Evolutionary conservation across 176 grass and related monocot species (phyloP).

Genomic region (Triticum timopheevii): DNA sequence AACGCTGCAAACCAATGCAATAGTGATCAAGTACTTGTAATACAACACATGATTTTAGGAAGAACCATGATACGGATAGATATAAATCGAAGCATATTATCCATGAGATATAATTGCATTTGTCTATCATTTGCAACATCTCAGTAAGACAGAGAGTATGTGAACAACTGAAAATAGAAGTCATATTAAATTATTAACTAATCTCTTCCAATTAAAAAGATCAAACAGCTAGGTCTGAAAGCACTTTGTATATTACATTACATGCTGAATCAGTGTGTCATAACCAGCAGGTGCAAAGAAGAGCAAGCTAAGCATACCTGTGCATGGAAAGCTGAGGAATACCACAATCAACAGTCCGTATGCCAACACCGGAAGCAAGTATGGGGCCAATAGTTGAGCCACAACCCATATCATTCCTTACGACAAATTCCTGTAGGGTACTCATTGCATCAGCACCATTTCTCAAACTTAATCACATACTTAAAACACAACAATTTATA

Average conservation of each 20-base stretch:
- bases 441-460: background rate
- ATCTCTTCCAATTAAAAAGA: background rate
- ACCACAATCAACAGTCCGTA: conserved; percentile 89
- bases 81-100: background rate
- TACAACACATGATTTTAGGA: background rate
- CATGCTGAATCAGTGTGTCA: background rate
- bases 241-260: background rate
- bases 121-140: background rate
- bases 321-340: conserved; percentile 99
- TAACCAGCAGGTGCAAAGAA: background rate
- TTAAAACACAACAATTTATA: background rate
- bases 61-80: background rate
- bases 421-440: conserved; percentile 78
- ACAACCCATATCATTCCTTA: conserved; percentile 97
- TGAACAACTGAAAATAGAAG: background rate
- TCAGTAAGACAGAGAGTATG: background rate
- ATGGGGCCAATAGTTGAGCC: conserved; percentile 95
- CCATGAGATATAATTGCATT: background rate
- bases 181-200: background rate
- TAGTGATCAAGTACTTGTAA: background rate
- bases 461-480: background rate
- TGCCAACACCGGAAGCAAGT: conserved; percentile 89
- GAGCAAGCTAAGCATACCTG: conserved; percentile 51
- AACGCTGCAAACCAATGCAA: conserved; percentile 51
- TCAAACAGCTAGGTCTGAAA: background rate